Evolutionary conservation across 129 eudicot genomes (phyloP).

Genomic region (Dittrichia graveolens): DNA sequence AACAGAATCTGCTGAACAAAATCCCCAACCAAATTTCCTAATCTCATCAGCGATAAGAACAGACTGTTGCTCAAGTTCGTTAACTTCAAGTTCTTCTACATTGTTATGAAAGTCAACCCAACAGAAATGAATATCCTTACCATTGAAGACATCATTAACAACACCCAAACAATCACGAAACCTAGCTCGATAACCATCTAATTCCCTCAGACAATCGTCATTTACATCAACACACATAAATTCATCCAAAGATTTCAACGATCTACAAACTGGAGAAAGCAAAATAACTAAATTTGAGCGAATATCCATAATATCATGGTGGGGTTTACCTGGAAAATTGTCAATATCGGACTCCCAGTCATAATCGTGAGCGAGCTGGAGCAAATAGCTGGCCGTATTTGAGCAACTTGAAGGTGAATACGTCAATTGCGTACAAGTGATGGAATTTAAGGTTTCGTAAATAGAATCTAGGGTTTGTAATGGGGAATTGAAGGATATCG

Average conservation of each 20-base stretch:
- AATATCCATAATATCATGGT: conserved; percentile 12
- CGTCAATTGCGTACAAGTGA: conserved; percentile 25
- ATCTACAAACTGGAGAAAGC: conserved; percentile 60
- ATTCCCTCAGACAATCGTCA: conserved; percentile 22
- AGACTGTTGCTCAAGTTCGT: conserved; percentile 29
- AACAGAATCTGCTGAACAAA: conserved; percentile 64
- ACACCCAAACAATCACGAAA: conserved; percentile 45
- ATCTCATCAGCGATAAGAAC: conserved; percentile 38
- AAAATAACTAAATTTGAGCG: conserved; percentile 70
- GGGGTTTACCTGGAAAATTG: conserved; percentile 33
- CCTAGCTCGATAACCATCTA: conserved; percentile 22
- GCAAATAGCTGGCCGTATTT: conserved; percentile 45
- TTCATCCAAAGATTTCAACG: conserved; percentile 42
- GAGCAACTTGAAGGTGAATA: conserved; percentile 34
- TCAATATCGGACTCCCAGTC: conserved; percentile 57
- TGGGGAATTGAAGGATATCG: conserved; percentile 53
- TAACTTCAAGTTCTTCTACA: conserved; percentile 6
- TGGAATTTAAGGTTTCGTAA: conserved; percentile 38
- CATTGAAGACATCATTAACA: conserved; percentile 49
- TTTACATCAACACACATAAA: conserved; percentile 46
- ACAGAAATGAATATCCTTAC: conserved; percentile 70
- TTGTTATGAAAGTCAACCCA: conserved; percentile 59
- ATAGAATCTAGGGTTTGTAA: conserved; percentile 48
- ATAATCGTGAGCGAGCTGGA: conserved; percentile 63
- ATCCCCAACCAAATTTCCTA: conserved; percentile 72